Percentiles rank a stretch among this genome's conserved stretches.
Conservation (phyloP, 2,329 filamentous ascomycete genomes). For the Lomentospora prolificans region DNA sequence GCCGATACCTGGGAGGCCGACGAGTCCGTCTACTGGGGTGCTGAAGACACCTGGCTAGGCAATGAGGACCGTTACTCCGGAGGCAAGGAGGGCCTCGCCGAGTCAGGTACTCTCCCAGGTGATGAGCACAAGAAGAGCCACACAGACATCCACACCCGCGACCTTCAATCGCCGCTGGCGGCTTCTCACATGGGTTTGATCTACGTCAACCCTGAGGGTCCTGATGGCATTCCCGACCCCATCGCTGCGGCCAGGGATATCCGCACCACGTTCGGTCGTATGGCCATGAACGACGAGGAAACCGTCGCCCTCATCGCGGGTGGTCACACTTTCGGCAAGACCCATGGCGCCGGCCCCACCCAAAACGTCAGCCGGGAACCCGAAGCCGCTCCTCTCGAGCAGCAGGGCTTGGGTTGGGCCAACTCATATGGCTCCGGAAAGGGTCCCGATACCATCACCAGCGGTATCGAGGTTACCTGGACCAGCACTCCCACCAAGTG, state of each 20-base stretch:
- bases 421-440: constrained; percentile 57
- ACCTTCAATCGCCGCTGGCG: constrained; percentile 58
- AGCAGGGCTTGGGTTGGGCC: constrained; percentile 64
- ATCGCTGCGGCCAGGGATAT: constrained; percentile 62
- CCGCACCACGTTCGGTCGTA: constrained; percentile 63
- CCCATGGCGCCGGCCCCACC: constrained; percentile 59
- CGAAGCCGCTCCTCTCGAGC: constrained; percentile 50
- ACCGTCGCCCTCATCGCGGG: constrained; percentile 71
- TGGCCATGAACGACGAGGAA: constrained; percentile 79
- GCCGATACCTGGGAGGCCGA: constrained; percentile 66
- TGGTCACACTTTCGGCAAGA: constrained; percentile 73
- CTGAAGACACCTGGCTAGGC: constrained; percentile 63
- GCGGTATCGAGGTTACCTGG: constrained; percentile 71
- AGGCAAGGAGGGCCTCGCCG: too few species aligned
- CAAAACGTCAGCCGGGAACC: constrained; percentile 60
- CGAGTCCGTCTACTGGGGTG: constrained; percentile 69
- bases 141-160: constrained; percentile 45
- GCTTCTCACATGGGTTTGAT: constrained; percentile 64
- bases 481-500: constrained; percentile 67
- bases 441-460: constrained; percentile 64
- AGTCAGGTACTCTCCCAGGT: too few species aligned
- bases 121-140: constrained; percentile 27
- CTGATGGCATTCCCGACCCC: constrained; percentile 62
- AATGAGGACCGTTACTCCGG: constrained; percentile 70
- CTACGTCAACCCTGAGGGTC: constrained; percentile 74